Evolutionary conservation across 1,284 basidiomycete genomes (phyloP).

Genomic region (Erythrobasidium hasegawianum): DNA sequence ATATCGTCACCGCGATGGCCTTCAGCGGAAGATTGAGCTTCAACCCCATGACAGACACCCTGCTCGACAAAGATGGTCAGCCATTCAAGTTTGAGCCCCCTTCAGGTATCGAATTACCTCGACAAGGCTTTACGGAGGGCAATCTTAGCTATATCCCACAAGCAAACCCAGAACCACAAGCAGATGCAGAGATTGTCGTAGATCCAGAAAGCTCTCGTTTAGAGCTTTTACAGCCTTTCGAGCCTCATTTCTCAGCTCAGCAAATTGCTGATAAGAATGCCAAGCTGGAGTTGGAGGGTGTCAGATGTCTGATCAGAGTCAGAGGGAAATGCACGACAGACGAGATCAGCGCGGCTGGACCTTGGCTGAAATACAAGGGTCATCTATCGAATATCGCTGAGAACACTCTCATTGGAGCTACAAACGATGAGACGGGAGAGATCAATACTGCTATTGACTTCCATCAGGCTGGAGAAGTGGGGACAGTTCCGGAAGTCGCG

Average conservation of each 20-base stretch:
- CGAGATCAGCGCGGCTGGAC: constrained; percentile 91
- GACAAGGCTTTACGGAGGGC: constrained; percentile 67
- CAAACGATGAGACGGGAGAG: constrained; percentile 86
- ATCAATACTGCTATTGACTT: constrained; percentile 81
- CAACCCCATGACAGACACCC: constrained; percentile 82
- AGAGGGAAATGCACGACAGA: constrained; percentile 98
- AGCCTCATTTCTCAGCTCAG: constrained; percentile 62
- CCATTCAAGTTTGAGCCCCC: constrained; percentile 85
- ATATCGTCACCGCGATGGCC: constrained; percentile 85
- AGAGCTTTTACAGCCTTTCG: constrained; percentile 82
- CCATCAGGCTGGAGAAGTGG: constrained; percentile 56
- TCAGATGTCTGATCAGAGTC: constrained; percentile 76
- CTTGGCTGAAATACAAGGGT: constrained; percentile 98
- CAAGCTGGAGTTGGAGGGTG: constrained; percentile 67
- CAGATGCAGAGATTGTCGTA: constrained; percentile 76
- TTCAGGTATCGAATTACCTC: constrained; percentile 75
- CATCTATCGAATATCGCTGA: constrained; percentile 95
- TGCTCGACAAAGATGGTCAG: constrained; percentile 55
- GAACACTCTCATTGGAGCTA: constrained; percentile 77
- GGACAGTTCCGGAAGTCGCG: constrained; percentile 83
- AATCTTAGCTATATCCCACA: constrained; percentile 74
- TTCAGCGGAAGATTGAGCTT: constrained; percentile 94
- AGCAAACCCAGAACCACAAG: constrained; percentile 66
- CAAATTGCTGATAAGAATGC: constrained; percentile 54
- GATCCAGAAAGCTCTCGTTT: constrained; percentile 75